Conservation (phyloP, 331 rosid genomes). For the Arachis monticola region DNA sequence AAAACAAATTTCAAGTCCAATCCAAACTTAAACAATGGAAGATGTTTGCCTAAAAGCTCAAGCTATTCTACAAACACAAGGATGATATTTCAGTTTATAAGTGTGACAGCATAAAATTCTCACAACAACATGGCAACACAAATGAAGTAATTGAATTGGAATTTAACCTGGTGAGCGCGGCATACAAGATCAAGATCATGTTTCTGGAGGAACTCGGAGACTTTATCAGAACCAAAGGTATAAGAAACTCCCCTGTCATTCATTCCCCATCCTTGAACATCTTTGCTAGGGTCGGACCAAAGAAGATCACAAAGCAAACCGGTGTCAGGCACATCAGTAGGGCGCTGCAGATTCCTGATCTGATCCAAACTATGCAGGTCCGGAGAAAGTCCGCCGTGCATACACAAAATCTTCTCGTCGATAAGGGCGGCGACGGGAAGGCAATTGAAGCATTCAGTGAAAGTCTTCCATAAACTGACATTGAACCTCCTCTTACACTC, state of each 20-base stretch:
- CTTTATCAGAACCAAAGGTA: conserved; percentile 80
- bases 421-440: conserved; percentile 84
- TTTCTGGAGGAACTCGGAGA: conserved; percentile 73
- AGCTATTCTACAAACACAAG: neutral
- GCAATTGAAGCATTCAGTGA: conserved; percentile 84
- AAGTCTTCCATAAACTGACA: conserved; percentile 74
- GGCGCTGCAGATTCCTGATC: conserved; percentile 64
- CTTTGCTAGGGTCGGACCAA: conserved; percentile 89
- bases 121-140: conserved; percentile 2
- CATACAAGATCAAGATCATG: conserved; percentile 86
- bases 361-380: conserved; percentile 71
- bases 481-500: conserved; percentile 90
- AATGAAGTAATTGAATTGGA: neutral
- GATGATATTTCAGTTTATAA: neutral
- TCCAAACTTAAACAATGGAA: neutral
- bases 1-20: conserved; percentile 22
- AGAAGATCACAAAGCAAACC: conserved; percentile 92
- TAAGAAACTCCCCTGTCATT: conserved; percentile 88
- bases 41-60: neutral
- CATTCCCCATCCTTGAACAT: conserved; percentile 78
- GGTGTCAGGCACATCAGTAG: conserved; percentile 82
- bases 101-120: conserved; percentile 3
- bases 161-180: conserved; percentile 87
- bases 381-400: conserved; percentile 92
- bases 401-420: conserved; percentile 85